A percentile compares a stretch with the other conserved stretches of the same genome.
These are phyloP conservation scores for Aspergillus ochraceus DNA, from an alignment of 2,329 filamentous ascomycete genomes.

Conservation along the genomic window DNA sequence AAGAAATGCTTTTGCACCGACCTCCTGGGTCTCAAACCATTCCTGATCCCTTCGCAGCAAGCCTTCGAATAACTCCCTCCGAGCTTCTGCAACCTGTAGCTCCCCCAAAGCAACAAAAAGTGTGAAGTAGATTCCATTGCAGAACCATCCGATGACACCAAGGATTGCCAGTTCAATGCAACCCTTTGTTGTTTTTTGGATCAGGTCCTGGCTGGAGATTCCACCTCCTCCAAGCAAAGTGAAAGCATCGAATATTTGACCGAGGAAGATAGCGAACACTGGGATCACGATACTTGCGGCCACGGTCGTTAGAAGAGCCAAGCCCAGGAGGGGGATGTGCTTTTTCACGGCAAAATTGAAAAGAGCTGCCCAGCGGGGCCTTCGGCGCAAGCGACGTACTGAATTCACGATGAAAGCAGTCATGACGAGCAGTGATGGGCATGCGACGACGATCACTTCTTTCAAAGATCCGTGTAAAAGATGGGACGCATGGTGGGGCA, in stretches of 20 bases:
- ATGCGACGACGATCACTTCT: not conserved
- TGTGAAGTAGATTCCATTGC: constrained; percentile 66
- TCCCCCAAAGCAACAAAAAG: constrained; percentile 80
- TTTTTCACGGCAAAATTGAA: constrained; percentile 70
- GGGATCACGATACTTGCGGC: constrained; percentile 65
- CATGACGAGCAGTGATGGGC: constrained; percentile 1
- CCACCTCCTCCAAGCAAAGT: constrained; percentile 62
- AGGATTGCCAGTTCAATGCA: constrained; percentile 64
- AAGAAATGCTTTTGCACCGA: constrained; percentile 71
- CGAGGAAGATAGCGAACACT: constrained; percentile 67
- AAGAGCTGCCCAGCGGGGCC: constrained; percentile 54
- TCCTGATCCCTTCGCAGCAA: constrained; percentile 71
- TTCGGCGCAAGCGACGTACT: constrained; percentile 2
- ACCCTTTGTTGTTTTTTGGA: constrained; percentile 58
- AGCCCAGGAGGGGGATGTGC: constrained; percentile 57
- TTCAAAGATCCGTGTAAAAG: not conserved
- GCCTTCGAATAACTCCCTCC: constrained; percentile 64
- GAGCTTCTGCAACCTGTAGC: constrained; percentile 67
- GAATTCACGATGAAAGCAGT: not conserved
- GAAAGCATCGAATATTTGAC: constrained; percentile 72
- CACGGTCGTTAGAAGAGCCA: constrained; percentile 58
- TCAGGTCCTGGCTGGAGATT: constrained; percentile 52
- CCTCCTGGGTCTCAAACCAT: constrained; percentile 76
- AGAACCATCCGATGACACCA: constrained; percentile 65
- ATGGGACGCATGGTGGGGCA: not conserved